Evolutionary conservation across 176 grass and related monocot genomes (phyloP).

Genomic region (Triticum urartu): DNA sequence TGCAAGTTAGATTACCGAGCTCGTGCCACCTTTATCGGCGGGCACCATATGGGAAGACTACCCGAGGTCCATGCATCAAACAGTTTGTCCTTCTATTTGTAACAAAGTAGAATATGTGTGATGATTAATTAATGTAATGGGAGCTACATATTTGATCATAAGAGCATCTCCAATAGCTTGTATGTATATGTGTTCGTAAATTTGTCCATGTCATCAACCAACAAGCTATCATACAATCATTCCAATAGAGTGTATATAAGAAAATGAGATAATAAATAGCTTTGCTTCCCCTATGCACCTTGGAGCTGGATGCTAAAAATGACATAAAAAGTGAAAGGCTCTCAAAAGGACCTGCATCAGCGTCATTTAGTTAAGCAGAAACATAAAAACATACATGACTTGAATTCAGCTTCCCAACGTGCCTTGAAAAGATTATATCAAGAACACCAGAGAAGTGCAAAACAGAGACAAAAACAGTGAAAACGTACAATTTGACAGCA

Average conservation of each 20-base stretch:
- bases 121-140: neutral
- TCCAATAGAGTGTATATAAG: too few relatives aligned
- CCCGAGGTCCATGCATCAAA: too few relatives aligned
- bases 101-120: neutral
- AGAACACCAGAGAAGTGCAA: neutral
- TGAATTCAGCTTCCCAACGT: neutral
- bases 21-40: too few relatives aligned
- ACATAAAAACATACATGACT: neutral
- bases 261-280: too few relatives aligned
- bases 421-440: neutral
- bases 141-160: neutral
- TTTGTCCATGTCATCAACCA: too few relatives aligned
- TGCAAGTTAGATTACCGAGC: too few relatives aligned
- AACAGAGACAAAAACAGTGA: neutral
- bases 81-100: neutral
- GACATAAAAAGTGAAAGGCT: neutral
- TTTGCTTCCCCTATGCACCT: too few relatives aligned
- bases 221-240: too few relatives aligned
- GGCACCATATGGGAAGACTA: too few relatives aligned
- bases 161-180: neutral
- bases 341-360: neutral
- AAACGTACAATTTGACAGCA: neutral
- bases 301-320: neutral
- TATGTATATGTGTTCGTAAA: too few relatives aligned
- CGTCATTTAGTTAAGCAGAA: neutral